Percentiles rank a stretch among this genome's conserved stretches.
Conservation (phyloP, 208 protist species). For the Crithidia brevicula region DNA sequence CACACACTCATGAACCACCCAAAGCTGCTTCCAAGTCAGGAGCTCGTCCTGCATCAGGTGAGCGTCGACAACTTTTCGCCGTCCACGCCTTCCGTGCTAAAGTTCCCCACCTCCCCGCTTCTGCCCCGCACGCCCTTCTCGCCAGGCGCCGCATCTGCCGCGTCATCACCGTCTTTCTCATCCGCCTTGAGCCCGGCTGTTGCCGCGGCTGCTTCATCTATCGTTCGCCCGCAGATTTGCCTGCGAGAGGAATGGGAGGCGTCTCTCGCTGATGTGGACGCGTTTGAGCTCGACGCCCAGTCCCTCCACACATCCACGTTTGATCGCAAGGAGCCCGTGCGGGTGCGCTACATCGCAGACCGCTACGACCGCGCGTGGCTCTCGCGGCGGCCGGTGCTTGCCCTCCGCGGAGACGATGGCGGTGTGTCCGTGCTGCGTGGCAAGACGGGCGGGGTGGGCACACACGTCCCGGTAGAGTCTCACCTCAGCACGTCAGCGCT, state of each 20-base stretch:
- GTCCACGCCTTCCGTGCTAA: conserved; percentile 22
- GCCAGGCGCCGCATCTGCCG: neutral
- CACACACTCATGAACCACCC: conserved; percentile 50
- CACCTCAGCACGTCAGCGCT: conserved; percentile 35
- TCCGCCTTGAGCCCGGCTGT: conserved; percentile 19
- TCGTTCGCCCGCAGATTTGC: conserved; percentile 59
- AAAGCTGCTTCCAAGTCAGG: conserved; percentile 61
- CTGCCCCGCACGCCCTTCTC: conserved; percentile 26
- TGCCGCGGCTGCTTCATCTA: conserved; percentile 51
- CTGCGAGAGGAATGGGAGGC: conserved; percentile 53
- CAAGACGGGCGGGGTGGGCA: conserved; percentile 48
- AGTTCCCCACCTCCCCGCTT: conserved; percentile 32
- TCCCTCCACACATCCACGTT: conserved; percentile 24
- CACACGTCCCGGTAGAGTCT: conserved; percentile 8
- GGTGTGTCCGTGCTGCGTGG: conserved; percentile 36
- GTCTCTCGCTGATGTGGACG: conserved; percentile 35
- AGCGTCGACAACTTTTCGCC: conserved; percentile 50
- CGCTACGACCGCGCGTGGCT: conserved; percentile 69
- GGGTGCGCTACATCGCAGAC: conserved; percentile 74
- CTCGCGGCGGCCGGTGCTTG: conserved; percentile 27
- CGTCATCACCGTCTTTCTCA: conserved; percentile 6
- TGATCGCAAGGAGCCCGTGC: conserved; percentile 7
- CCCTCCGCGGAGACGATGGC: conserved; percentile 30
- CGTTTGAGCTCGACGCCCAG: conserved; percentile 39
- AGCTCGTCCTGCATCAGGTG: conserved; percentile 66